Conservation (phyloP, 306 rosid species). For the Cajanus cajan region DNA sequence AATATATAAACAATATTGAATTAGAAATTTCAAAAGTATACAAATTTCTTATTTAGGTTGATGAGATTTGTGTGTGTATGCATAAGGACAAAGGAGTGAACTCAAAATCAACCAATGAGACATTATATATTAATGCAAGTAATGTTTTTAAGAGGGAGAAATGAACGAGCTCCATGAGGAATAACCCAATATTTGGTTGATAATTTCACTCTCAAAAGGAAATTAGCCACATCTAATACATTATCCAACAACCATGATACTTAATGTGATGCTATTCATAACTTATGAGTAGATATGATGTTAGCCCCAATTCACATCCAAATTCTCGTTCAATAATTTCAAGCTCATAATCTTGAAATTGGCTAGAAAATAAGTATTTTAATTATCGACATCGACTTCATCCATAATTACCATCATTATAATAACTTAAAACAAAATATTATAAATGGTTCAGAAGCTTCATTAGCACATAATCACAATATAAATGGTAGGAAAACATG, state of each 20-base stretch:
- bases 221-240: slow-evolving; percentile 36
- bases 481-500: slow-evolving; percentile 24
- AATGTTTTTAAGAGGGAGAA: not conserved
- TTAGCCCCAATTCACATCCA: slow-evolving; percentile 38
- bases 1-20: not conserved
- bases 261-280: slow-evolving; percentile 70
- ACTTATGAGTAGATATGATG: slow-evolving; percentile 49
- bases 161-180: slow-evolving; percentile 16
- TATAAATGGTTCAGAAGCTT: slow-evolving; percentile 46
- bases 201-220: not conserved
- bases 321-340: slow-evolving; percentile 23
- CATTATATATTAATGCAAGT: not conserved
- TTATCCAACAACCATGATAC: slow-evolving; percentile 59
- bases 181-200: not conserved
- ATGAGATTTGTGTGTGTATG: not conserved
- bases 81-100: no score
- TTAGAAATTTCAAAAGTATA: not conserved
- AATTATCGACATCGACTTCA: slow-evolving; percentile 41
- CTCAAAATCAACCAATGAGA: no score
- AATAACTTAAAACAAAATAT: slow-evolving; percentile 64
- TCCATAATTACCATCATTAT: slow-evolving; percentile 52
- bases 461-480: slow-evolving; percentile 8
- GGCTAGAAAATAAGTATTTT: slow-evolving; percentile 35
- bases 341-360: slow-evolving; percentile 27
- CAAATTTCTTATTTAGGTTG: not conserved